A percentile compares a stretch with the other conserved stretches of the same genome.
Conservation (phyloP, 2,329 filamentous ascomycete genomes). For the Aureobasidium musti region DNA sequence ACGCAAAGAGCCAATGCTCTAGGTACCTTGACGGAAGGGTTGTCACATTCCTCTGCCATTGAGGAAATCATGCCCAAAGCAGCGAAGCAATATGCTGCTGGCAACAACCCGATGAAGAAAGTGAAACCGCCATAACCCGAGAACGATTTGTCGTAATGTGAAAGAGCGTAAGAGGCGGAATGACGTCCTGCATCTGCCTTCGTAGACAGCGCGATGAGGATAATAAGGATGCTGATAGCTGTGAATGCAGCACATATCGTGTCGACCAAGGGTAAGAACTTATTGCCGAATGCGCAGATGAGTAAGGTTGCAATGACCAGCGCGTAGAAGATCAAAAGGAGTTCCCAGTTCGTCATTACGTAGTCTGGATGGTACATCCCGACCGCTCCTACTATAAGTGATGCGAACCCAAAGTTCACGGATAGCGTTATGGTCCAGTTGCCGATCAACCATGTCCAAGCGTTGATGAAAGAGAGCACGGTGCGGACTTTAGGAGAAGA, state of each 20-base stretch:
- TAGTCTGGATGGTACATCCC: conserved; percentile 58
- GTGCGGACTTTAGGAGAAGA: conserved; percentile 54
- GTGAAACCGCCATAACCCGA: conserved; percentile 62
- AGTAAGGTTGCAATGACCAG: conserved; percentile 66
- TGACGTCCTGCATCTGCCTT: conserved; percentile 58
- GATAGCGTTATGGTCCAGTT: conserved; percentile 78
- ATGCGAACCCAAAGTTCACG: conserved; percentile 69
- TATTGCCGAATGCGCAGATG: conserved; percentile 68
- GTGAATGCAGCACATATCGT: conserved; percentile 60
- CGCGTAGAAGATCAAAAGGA: conserved; percentile 70
- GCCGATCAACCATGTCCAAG: conserved; percentile 73
- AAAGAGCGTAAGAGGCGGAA: conserved; percentile 53
- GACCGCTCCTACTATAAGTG: conserved; percentile 52
- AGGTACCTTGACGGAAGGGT: conserved; percentile 56
- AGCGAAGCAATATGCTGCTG: conserved; percentile 43
- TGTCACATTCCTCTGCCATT: conserved; percentile 62
- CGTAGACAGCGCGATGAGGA: conserved; percentile 58
- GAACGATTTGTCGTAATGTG: conserved; percentile 58
- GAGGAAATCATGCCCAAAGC: conserved; percentile 64
- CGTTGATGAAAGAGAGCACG: conserved; percentile 66
- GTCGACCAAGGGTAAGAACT: conserved; percentile 64
- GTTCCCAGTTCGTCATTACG: conserved; percentile 61
- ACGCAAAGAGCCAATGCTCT: conserved; percentile 56
- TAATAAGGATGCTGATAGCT: conserved; percentile 57
- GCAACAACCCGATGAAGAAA: conserved; percentile 64